Percentiles rank a stretch among this genome's conserved stretches.
Conservation (phyloP, 768 basidiomycete species). For the Auriscalpium orientale region DNA sequence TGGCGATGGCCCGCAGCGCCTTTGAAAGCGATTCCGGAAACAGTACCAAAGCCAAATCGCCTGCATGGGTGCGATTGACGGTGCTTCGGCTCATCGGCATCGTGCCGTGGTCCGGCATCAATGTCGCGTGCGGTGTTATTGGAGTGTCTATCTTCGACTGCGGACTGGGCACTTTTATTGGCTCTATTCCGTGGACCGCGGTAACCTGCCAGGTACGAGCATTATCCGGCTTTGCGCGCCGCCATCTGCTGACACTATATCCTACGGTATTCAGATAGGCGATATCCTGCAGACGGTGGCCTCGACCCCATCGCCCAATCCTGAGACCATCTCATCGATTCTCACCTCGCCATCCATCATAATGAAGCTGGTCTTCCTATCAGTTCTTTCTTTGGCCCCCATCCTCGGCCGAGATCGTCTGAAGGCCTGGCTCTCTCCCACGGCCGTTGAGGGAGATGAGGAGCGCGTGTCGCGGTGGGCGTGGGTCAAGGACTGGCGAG, state of each 20-base stretch:
- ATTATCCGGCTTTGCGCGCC: neutral
- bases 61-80: conserved; percentile 76
- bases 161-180: conserved; percentile 76
- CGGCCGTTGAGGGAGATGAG: conserved; percentile 20
- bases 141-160: conserved; percentile 73
- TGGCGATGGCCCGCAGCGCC: conserved; percentile 77
- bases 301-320: conserved; percentile 57
- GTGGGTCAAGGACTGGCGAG: conserved; percentile 66
- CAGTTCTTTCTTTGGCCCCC: conserved; percentile 79
- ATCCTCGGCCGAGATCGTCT: conserved; percentile 70
- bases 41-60: conserved; percentile 27
- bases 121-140: conserved; percentile 91
- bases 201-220: conserved; percentile 75
- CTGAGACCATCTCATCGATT: conserved; percentile 79
- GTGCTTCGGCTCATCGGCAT: conserved; percentile 86
- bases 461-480: conserved; percentile 42
- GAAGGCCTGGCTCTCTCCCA: conserved; percentile 42
- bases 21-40: conserved; percentile 59
- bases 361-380: conserved; percentile 74
- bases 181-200: conserved; percentile 82
- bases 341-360: conserved; percentile 78
- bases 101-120: conserved; percentile 96
- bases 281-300: conserved; percentile 84
- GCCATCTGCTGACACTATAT: neutral
- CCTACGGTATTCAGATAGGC: conserved; percentile 48